A percentile compares a stretch with the other conserved stretches of the same genome.
Conservation (phyloP, 106 monocot species). For the Allium fistulosum region DNA sequence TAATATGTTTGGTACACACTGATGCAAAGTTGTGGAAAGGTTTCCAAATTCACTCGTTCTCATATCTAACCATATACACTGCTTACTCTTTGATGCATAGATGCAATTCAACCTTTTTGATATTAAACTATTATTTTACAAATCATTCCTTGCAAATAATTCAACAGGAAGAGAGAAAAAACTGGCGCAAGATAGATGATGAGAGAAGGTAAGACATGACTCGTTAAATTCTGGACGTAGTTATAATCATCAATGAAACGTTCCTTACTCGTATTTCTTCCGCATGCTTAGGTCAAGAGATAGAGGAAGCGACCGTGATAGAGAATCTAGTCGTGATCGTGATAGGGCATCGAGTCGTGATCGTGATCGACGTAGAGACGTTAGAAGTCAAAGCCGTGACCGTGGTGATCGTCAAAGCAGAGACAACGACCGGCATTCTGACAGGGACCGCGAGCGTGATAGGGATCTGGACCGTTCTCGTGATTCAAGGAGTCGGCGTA, state of each 20-base stretch:
- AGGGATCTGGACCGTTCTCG: conserved; percentile 30
- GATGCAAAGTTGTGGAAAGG: too few relatives aligned
- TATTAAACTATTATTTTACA: not conserved
- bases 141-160: not conserved
- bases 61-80: too few relatives aligned
- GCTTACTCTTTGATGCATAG: too few relatives aligned
- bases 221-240: too few relatives aligned
- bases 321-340: conserved; percentile 28
- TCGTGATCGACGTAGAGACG: conserved; percentile 20
- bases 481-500: conserved; percentile 42
- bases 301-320: too few relatives aligned
- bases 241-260: too few relatives aligned
- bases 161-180: conserved; percentile 71
- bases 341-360: conserved; percentile 7
- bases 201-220: conserved; percentile 31
- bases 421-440: conserved; percentile 39
- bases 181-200: conserved; percentile 39
- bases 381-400: conserved; percentile 8
- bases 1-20: too few relatives aligned
- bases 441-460: conserved; percentile 43
- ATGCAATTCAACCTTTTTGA: not conserved
- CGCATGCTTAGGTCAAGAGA: conserved; percentile 36
- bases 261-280: too few relatives aligned
- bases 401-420: conserved; percentile 39
- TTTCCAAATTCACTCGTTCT: too few relatives aligned